A percentile compares a stretch with the other conserved stretches of the same genome.
These are phyloP conservation scores for Ustilago curta DNA, from an alignment of 1,284 basidiomycete genomes.

Conservation along the genomic window DNA sequence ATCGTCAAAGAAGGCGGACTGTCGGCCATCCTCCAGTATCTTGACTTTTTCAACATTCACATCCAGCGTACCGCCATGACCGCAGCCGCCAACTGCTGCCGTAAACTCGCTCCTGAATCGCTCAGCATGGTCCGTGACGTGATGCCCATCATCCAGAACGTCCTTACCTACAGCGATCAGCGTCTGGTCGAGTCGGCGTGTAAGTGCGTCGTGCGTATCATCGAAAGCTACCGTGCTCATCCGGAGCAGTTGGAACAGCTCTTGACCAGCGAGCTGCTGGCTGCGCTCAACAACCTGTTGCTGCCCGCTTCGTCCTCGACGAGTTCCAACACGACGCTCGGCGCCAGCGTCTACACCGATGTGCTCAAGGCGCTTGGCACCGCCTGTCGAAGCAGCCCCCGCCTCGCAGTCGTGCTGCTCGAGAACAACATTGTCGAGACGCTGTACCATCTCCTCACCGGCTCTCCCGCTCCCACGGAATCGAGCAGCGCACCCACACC, in stretches of 20 bases:
- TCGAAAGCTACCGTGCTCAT: conserved; percentile 58
- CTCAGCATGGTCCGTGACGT: conserved; percentile 55
- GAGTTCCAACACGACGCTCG: conserved; percentile 53
- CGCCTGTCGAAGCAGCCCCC: conserved; percentile 58
- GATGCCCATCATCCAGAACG: conserved; percentile 64
- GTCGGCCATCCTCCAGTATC: conserved; percentile 65
- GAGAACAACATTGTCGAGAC: conserved; percentile 66
- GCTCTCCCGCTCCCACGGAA: conserved; percentile 55
- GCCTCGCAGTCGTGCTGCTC: conserved; percentile 59
- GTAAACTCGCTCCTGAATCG: conserved; percentile 56
- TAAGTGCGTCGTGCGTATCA: conserved; percentile 61
- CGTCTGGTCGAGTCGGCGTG: conserved; percentile 67
- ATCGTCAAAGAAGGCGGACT: conserved; percentile 68
- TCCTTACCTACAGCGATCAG: conserved; percentile 64
- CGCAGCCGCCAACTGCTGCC: conserved; percentile 66
- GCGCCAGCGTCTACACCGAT: conserved; percentile 59
- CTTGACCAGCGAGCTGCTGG: conserved; percentile 50
- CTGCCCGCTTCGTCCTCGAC: conserved; percentile 46
- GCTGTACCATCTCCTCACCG: conserved; percentile 66
- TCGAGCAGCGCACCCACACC: conserved; percentile 13
- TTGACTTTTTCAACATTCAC: conserved; percentile 69
- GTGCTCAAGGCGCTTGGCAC: conserved; percentile 62
- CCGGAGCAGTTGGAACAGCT: conserved; percentile 63
- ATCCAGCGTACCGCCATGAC: conserved; percentile 68
- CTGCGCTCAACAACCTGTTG: conserved; percentile 60